Conservation (phyloP, 805 yeast species). For the Saccharomycopsis oosterbeekiorum region DNA sequence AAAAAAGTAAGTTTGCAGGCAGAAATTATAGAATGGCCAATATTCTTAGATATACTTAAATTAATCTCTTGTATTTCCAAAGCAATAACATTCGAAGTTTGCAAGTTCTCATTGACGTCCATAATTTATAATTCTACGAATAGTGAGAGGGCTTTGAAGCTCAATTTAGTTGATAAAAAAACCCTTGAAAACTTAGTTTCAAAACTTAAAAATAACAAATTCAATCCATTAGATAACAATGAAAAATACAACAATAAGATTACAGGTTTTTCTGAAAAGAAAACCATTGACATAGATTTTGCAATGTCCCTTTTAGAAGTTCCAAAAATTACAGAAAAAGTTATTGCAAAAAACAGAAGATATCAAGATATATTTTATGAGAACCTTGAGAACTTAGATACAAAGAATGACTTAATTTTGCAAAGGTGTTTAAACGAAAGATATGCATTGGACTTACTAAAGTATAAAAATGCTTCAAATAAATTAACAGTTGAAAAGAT, state of each 20-base stretch:
- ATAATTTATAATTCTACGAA: background rate
- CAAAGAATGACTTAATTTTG: background rate
- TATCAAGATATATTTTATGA: background rate
- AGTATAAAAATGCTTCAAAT: background rate
- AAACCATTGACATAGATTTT: background rate
- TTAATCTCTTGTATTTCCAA: background rate
- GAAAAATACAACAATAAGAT: background rate
- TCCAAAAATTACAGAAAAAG: background rate
- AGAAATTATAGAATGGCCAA: background rate
- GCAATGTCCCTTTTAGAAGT: conserved; percentile 1
- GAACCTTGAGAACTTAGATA: background rate
- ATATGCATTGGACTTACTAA: background rate
- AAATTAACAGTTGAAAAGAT: conserved; percentile 26
- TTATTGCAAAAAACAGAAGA: background rate
- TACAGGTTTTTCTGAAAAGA: background rate
- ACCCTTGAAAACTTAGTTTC: background rate
- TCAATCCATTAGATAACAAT: background rate
- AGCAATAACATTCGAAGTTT: background rate
- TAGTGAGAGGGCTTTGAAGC: background rate
- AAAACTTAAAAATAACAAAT: background rate
- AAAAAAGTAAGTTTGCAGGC: background rate
- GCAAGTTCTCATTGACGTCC: background rate
- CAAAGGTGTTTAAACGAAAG: background rate
- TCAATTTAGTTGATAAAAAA: background rate
- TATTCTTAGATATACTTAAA: background rate